Evolutionary conservation across 192 early-diverging fungal genomes (phyloP), one percentile per base, ranked within the genome.

Genomic region (Coemansia sp.): DNA sequence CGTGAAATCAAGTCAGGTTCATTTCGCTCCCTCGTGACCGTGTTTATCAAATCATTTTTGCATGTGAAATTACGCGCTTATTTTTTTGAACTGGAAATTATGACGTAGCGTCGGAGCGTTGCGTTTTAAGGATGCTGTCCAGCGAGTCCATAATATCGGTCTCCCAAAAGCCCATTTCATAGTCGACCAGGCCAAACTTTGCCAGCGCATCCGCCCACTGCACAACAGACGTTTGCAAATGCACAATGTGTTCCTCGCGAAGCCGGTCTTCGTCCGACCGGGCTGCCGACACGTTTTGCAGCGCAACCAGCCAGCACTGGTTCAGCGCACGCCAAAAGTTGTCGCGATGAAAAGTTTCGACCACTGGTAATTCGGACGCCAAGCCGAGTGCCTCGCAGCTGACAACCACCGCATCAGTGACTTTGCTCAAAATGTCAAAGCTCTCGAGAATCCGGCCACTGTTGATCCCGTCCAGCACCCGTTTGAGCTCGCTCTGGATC

Each of bases 161-260:
- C 61, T 90, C 91, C 87, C 88, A 91, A 52, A 89, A 87, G 20
- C 91, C 91, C 74, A 92, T 83, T 57, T 93, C 89, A 70, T 92
- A 93, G 65, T 93, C 89, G 20, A 93, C 90, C 55, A 93, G 66
- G 1, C 91, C 90, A 80, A 81, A 93, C 60, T 83, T 75, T 54
- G 88, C 87, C 58, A 93, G 67, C 15, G 74, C 67, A 64, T 92
- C 85, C 2, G 84, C 85, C 91, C 91, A 93, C 3, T 73, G 64
- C 51, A 86, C 81, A 4, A 91, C 83, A 21, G 70, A 83, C 50
- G 83, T 72, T 54, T 86, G 76, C 48, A 91, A 52, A 42, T 85
- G 78, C 62, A 83, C 82, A 38, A 89, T 66, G 55, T 87, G 84
- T 23, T 81, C 83, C 31, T 87, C 80, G 2, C 66, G 70, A 9